Conservation (phyloP, 441 rosid species). For the Gossypium schwendimanii region DNA sequence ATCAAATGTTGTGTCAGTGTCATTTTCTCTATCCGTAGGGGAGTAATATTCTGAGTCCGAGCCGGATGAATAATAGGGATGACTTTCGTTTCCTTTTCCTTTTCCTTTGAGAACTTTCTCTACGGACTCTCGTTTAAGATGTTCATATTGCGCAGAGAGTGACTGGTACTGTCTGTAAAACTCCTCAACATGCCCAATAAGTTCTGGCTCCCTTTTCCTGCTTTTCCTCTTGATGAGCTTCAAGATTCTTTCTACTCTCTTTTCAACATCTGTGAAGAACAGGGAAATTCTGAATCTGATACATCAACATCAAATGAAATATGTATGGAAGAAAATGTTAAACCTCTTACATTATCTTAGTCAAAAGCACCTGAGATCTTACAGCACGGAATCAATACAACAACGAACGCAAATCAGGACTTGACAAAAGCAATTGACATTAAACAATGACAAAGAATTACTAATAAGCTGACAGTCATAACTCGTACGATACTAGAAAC, state of each 20-base stretch:
- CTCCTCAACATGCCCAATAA: constrained; percentile 45
- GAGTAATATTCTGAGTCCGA: constrained; percentile 63
- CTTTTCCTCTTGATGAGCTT: constrained; percentile 51
- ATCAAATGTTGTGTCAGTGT: background rate
- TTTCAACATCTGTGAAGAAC: constrained; percentile 45
- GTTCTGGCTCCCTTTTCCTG: constrained; percentile 39
- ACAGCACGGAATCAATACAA: background rate
- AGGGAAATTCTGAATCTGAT: constrained; percentile 8
- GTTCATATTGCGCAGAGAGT: constrained; percentile 34
- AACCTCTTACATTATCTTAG: background rate
- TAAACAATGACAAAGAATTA: background rate
- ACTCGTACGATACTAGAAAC: background rate
- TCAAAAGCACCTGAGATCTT: background rate
- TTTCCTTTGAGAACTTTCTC: constrained; percentile 19
- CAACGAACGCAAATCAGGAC: background rate
- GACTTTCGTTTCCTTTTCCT: constrained; percentile 26
- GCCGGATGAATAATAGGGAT: constrained; percentile 25
- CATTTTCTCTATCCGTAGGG: constrained; percentile 39
- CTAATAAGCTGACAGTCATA: background rate
- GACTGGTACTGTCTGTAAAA: constrained; percentile 53
- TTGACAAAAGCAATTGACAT: background rate
- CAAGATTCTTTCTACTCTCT: constrained; percentile 46
- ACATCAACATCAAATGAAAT: background rate
- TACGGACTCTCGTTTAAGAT: constrained; percentile 32
- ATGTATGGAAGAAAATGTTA: background rate